phyloP scores from a whole-genome alignment of 257 asterid species.

The Oldenlandia corymbosa region DNA sequence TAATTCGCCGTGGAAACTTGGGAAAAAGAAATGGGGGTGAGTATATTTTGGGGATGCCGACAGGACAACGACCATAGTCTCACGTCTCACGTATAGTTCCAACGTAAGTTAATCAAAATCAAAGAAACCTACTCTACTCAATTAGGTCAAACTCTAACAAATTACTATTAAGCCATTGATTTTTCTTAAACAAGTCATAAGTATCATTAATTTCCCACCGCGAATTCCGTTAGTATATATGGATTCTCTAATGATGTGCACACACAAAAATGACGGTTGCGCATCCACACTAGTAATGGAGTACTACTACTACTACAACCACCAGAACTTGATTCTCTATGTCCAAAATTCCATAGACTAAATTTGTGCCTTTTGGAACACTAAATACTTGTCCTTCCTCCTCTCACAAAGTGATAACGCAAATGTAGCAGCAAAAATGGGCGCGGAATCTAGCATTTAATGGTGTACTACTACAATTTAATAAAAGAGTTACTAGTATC shows the following conservation, averaged over 20 bases:
- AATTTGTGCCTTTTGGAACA: neutral
- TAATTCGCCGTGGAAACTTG: neutral
- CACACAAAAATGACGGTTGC: too few relatives aligned
- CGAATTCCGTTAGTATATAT: neutral
- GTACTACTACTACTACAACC: too few relatives aligned
- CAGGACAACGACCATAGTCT: conserved; percentile 24
- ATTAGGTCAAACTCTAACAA: conserved; percentile 10
- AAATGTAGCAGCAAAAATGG: neutral
- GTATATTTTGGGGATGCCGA: conserved; percentile 18
- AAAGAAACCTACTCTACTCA: neutral
- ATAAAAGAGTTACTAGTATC: too few relatives aligned
- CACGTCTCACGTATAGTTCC: neutral
- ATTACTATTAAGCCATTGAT: too few relatives aligned
- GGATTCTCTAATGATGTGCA: neutral
- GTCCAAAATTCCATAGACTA: neutral
- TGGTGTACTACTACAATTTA: too few relatives aligned
- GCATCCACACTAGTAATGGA: too few relatives aligned
- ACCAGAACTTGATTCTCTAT: neutral
- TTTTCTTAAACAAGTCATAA: too few relatives aligned
- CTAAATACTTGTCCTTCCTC: neutral
- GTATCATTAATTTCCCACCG: conserved; percentile 9
- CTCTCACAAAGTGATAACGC: neutral
- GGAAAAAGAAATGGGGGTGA: neutral
- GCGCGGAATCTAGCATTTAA: too few relatives aligned
- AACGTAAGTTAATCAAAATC: too few relatives aligned